Base-by-base conservation (phyloP, 139 green algal species). In the Ostreobium quekettii region DNA sequence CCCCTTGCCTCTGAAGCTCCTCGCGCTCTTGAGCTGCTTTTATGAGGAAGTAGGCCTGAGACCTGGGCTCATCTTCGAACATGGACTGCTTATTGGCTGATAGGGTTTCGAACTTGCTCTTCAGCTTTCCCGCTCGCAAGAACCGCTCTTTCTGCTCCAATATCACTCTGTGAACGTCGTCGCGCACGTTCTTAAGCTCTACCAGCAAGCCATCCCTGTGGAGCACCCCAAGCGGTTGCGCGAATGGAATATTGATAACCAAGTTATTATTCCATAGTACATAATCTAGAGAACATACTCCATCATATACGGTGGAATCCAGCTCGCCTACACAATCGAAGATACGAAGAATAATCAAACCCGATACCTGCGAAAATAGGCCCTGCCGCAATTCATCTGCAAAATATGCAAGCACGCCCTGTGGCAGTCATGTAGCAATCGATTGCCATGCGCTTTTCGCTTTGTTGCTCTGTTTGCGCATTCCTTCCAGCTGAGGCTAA, bases 21-120 rank as follows among this genome's bases (percentile, higher is more conserved):
- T 96, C 84, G 0, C 84, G 73, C 77, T 96, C 86, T 75, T 89
- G 81, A 2, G 84, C 84, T 5, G 84, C 84, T 81, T 92, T 91
- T 77, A 96, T 93, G n/a, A 96, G 80, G 64, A 90, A 93, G 76
- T 96, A 96, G 0, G 88, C 89, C 76, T 95, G 87, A 30, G 70
- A 78, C 62, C 76, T 79, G 6, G 71, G 63, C 73, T 85, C 78
- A 39, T 76, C 82, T 15, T 76, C 79, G 1, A 49, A 58, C 38
- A 70, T 15, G 36, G 58, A 63, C 24, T 85, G 73, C 49, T 67
- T 65, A 70, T 85, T 86, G 60, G 64, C 67, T 11, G 64, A 53
- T 24, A 95, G 53, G 22, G 83, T 74, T 36, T 85, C 82, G 73
- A 85, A 91, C 79, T 93, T 95, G 47, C 71, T 57, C 63, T 84